Evolutionary conservation across 768 basidiomycete species (phyloP).

Genomic region (Podaxis sp.): DNA sequence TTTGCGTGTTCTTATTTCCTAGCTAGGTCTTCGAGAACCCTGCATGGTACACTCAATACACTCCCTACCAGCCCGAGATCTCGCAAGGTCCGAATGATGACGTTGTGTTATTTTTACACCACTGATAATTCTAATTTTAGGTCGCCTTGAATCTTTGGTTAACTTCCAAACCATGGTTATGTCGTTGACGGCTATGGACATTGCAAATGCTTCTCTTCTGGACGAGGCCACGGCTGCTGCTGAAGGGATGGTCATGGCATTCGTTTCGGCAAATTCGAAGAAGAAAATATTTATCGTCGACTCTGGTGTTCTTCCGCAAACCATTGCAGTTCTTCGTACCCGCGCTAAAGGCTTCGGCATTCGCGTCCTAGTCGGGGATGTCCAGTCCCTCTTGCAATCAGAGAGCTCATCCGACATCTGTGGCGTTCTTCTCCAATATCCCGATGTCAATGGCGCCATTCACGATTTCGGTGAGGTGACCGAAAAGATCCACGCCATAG

Average conservation of each 20-base stretch:
- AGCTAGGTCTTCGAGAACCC: slow-evolving; percentile 86
- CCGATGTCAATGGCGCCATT: slow-evolving; percentile 82
- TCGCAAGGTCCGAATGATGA: slow-evolving; percentile 73
- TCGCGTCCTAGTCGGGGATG: slow-evolving; percentile 68
- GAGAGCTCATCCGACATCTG: slow-evolving; percentile 60
- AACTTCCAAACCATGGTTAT: slow-evolving; percentile 97
- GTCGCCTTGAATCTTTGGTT: slow-evolving; percentile 92
- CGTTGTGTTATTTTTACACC: background rate
- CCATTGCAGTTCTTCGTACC: slow-evolving; percentile 81
- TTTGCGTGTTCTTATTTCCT: slow-evolving; percentile 4
- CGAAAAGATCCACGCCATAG: slow-evolving; percentile 61
- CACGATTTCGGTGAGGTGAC: slow-evolving; percentile 68
- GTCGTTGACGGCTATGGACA: slow-evolving; percentile 91
- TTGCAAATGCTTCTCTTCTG: slow-evolving; percentile 92
- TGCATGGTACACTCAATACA: slow-evolving; percentile 97
- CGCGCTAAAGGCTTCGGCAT: slow-evolving; percentile 95
- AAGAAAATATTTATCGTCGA: slow-evolving; percentile 86
- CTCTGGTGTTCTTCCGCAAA: slow-evolving; percentile 79
- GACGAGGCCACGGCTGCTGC: slow-evolving; percentile 96
- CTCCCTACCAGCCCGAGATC: slow-evolving; percentile 95
- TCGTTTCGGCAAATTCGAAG: slow-evolving; percentile 59
- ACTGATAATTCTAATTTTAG: slow-evolving; percentile 32
- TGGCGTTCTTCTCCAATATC: slow-evolving; percentile 92
- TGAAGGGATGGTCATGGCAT: slow-evolving; percentile 96
- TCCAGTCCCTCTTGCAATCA: slow-evolving; percentile 43